Conservation (phyloP, 2,329 filamentous ascomycete genomes). For the Trichoderma sp. region DNA sequence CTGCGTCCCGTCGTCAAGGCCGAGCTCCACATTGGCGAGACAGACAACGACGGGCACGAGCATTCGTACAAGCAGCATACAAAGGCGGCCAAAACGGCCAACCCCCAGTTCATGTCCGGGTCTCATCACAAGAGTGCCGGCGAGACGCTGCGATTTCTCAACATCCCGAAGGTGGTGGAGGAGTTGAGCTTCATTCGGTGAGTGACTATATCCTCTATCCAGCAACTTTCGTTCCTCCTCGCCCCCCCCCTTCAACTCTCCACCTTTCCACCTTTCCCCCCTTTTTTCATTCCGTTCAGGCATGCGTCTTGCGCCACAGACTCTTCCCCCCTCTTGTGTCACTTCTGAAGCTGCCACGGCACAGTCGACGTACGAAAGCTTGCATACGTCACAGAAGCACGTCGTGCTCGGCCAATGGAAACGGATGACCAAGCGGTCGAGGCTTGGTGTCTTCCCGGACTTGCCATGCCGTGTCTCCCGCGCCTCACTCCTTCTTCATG, state of each 20-base stretch:
- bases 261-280: not conserved
- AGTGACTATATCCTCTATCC: constrained; percentile 38
- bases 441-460: not conserved
- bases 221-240: not conserved
- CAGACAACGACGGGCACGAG: constrained; percentile 46
- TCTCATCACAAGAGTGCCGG: constrained; percentile 43
- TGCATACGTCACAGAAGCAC: not conserved
- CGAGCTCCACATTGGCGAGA: constrained; percentile 74
- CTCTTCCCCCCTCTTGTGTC: not conserved
- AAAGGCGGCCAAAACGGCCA: constrained; percentile 55
- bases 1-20: constrained; percentile 75
- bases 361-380: not conserved
- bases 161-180: constrained; percentile 62
- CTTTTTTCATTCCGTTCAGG: not conserved
- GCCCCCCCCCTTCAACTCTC: not conserved
- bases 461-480: constrained; percentile 8
- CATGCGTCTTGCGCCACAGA: not conserved
- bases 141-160: constrained; percentile 60
- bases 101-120: constrained; percentile 60
- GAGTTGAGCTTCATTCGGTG: constrained; percentile 74
- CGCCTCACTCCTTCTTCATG: not conserved
- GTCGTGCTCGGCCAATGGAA: not conserved
- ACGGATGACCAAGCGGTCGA: constrained; percentile 11
- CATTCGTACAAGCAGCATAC: constrained; percentile 64
- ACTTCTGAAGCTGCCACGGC: not conserved